Base-by-base conservation (phyloP, 2,329 filamentous ascomycete species). In the Lachnellula suecica region DNA sequence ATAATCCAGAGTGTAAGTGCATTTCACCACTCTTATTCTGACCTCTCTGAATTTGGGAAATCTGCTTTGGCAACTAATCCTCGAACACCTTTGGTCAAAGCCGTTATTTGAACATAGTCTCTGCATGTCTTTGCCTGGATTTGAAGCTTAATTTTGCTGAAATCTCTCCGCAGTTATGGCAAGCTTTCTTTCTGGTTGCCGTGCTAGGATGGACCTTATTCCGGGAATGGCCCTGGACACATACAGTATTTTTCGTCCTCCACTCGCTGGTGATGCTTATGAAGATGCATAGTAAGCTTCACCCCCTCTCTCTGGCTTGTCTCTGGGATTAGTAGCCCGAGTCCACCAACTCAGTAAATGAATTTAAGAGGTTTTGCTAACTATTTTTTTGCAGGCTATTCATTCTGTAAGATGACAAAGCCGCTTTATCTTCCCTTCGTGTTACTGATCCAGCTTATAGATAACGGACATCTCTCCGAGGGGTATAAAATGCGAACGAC, bases 171-270 rank as follows among this genome's bases (percentile, higher is more conserved):
- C 19, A 83, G 79, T 58, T 87, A 1, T 92, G 88, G 88, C 85
- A 93, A 71, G 73, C 76, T 0, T 56, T 75, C 13, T 91, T 86
- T 61, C 77, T 91, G 10, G 76, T 72, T 4, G 74, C 74, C 8
- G 79, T 87, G 3, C 72, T 91, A 4, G 80, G 78, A 47, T 82
- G 87, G 72, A 86, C 87, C 0, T 77, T 87, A 45, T 78, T 84
- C 63, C 79, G 88, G 4, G 82, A 90, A 46, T 93, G 88, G 89
- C 86, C 88, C 1, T 92, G 89, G 89, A 89, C 88, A 13, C 88
- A 91, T 63, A 89, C 87, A 2, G 85, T 91, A 17, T 91, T 88
- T 67, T 88, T 89, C 46, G 83, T 89, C 9, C 72, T 92, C 17
- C 88, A 92, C 64, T 83, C 83, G 13, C 72, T 92, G 50, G 82